A percentile compares a stretch with the other conserved stretches of the same genome.
Conservation (phyloP, 2,329 filamentous ascomycete species). For the Setomelanomma holmii region DNA sequence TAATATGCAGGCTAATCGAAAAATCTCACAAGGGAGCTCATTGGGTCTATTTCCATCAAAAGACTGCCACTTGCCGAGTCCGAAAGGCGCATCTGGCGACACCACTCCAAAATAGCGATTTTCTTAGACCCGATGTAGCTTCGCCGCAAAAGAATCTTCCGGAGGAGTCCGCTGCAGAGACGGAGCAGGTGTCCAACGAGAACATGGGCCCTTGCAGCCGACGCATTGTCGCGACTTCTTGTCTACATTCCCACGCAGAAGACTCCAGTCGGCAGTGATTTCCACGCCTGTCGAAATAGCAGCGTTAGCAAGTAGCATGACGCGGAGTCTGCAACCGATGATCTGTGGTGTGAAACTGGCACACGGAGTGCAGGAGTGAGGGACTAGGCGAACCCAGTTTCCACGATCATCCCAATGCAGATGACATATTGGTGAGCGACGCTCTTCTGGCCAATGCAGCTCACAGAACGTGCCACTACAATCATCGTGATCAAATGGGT, state of each 20-base stretch:
- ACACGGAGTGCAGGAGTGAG: neutral
- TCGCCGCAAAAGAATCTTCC: too few species aligned
- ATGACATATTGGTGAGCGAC: neutral
- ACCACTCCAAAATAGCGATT: too few species aligned
- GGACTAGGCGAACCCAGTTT: neutral
- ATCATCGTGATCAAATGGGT: neutral
- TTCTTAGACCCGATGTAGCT: too few species aligned
- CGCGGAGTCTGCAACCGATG: neutral
- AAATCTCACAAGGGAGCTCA: too few species aligned
- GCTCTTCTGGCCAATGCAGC: neutral
- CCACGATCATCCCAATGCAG: neutral
- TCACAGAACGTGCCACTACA: neutral
- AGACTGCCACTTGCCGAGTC: too few species aligned
- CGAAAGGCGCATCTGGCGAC: too few species aligned
- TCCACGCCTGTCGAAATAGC: neutral
- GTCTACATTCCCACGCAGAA: neutral
- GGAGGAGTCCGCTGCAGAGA: too few species aligned
- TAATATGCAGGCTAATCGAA: too few species aligned
- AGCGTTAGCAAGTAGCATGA: neutral
- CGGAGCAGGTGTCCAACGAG: too few species aligned
- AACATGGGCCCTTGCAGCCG: neutral
- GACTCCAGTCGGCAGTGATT: neutral
- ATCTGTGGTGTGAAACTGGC: neutral
- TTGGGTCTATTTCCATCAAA: too few species aligned
- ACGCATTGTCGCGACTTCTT: neutral